phyloP scores from a whole-genome alignment of 2,329 filamentous ascomycete species.

The Hymenoscyphus scutula region DNA sequence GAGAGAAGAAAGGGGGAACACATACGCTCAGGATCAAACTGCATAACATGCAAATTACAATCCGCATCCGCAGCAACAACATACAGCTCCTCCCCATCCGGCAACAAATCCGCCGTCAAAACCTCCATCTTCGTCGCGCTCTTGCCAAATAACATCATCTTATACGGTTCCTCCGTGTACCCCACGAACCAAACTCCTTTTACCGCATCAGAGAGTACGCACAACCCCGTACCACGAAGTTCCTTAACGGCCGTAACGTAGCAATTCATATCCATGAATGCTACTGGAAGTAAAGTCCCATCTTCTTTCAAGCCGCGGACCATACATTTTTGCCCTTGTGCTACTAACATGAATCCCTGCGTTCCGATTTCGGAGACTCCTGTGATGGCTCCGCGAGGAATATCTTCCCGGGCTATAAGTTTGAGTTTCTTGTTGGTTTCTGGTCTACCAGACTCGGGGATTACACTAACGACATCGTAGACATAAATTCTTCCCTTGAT shows the following conservation, averaged over 20 bases:
- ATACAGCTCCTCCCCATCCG: conserved; percentile 77
- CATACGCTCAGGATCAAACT: conserved; percentile 93
- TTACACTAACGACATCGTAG: conserved; percentile 87
- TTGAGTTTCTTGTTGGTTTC: conserved; percentile 86
- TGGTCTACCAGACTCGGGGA: conserved; percentile 79
- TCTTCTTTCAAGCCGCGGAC: conserved; percentile 95
- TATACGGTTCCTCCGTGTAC: conserved; percentile 95
- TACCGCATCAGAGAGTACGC: conserved; percentile 82
- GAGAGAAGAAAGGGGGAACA: conserved; percentile 29
- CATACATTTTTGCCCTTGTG: conserved; percentile 97
- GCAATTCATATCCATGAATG: conserved; percentile 96
- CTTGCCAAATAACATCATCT: conserved; percentile 90
- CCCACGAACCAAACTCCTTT: conserved; percentile 96
- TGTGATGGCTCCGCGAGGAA: conserved; percentile 87
- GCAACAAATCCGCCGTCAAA: conserved; percentile 81
- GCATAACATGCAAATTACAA: conserved; percentile 81
- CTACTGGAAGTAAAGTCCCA: conserved; percentile 85
- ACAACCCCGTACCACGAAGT: conserved; percentile 78
- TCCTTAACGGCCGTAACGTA: conserved; percentile 86
- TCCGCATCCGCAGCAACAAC: conserved; percentile 82
- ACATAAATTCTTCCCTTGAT: conserved; percentile 84
- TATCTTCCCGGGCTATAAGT: conserved; percentile 82
- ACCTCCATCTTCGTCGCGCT: conserved; percentile 75
- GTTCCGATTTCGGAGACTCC: conserved; percentile 80
- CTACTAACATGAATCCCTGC: conserved; percentile 83